phyloP scores from a whole-genome alignment of 371 early-diverging fungal species.

The Nematocida sp. region DNA sequence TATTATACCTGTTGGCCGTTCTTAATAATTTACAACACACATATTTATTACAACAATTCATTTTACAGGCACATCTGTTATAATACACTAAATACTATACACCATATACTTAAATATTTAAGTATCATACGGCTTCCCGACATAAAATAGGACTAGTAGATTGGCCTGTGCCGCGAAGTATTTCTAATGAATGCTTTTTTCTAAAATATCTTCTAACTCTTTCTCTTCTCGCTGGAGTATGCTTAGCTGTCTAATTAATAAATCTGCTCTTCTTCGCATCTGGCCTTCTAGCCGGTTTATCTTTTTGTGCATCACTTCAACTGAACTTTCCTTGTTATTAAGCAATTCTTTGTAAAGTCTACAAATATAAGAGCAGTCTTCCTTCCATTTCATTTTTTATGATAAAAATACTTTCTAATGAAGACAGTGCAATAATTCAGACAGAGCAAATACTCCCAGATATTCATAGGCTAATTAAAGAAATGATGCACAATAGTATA shows the following conservation, averaged over 20 bases:
- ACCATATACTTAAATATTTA: too few relatives aligned
- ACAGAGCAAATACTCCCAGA: conserved; percentile 41
- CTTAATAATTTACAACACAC: too few relatives aligned
- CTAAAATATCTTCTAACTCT: conserved; percentile 35
- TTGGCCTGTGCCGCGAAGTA: too few relatives aligned
- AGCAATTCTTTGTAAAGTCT: background rate
- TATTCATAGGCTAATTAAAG: conserved; percentile 75
- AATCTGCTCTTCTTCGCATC: background rate
- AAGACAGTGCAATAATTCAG: conserved; percentile 8
- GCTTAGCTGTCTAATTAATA: conserved; percentile 35
- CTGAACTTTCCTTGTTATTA: background rate
- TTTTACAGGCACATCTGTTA: too few relatives aligned
- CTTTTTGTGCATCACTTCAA: background rate
- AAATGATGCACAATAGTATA: conserved; percentile 88
- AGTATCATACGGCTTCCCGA: too few relatives aligned
- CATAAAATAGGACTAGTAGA: too few relatives aligned
- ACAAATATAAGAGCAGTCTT: conserved; percentile 3
- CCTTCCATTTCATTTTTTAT: conserved; percentile 26
- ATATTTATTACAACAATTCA: too few relatives aligned
- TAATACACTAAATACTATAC: too few relatives aligned
- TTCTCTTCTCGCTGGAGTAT: conserved; percentile 49
- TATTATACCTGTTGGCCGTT: too few relatives aligned
- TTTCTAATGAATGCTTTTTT: background rate
- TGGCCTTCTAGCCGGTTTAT: conserved; percentile 13
- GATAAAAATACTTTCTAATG: conserved; percentile 53